Percentiles rank a stretch among this genome's conserved stretches.
phyloP scores from a whole-genome alignment of 305 asterid species.

The Fraxinus paxiana region DNA sequence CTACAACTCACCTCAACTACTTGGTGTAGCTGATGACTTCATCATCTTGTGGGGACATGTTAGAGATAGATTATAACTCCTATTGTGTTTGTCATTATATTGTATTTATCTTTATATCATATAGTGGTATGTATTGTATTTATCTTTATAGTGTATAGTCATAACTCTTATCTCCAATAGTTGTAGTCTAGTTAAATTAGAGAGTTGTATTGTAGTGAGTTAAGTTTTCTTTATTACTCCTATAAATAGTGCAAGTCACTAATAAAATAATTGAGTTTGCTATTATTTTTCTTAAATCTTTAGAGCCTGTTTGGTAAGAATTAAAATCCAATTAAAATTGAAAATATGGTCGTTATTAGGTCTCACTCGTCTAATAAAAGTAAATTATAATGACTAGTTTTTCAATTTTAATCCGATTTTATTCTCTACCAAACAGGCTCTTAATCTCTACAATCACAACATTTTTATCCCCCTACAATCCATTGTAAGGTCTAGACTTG shows the following conservation, averaged over 20 bases:
- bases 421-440: too few species aligned
- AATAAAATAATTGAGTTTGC: neutral
- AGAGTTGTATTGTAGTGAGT: neutral
- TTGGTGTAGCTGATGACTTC: neutral
- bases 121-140: neutral
- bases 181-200: neutral
- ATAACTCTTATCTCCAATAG: neutral
- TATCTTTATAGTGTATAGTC: neutral
- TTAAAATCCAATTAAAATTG: too few species aligned
- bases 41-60: neutral
- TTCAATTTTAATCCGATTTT: too few species aligned
- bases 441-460: neutral
- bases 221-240: neutral
- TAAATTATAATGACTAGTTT: too few species aligned
- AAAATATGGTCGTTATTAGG: too few species aligned
- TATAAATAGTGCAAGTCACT: neutral
- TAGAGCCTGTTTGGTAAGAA: too few species aligned
- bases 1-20: neutral
- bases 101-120: too few species aligned
- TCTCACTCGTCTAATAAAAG: too few species aligned
- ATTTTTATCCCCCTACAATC: neutral
- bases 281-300: neutral
- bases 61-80: neutral
- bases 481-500: neutral
- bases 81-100: too few species aligned